Evolutionary conservation across 2,329 filamentous ascomycete species (phyloP).

Genomic region (Nectriaceae sp.): DNA sequence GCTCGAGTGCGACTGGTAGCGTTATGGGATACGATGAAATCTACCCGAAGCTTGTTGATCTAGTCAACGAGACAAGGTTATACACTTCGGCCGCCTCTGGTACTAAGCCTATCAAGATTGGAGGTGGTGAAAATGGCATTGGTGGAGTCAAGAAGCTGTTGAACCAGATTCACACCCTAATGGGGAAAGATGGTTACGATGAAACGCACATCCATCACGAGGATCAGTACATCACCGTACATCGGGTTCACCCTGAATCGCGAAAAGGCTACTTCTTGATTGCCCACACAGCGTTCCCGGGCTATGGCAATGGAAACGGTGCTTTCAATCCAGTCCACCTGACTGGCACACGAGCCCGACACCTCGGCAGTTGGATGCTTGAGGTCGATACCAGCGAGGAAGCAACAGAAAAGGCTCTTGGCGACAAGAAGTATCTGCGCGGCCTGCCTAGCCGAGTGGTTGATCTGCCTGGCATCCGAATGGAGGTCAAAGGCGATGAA

Average conservation of each 20-base stretch:
- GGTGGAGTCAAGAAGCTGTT: slow-evolving; percentile 88
- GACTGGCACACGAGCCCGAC: slow-evolving; percentile 79
- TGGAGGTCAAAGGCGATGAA: slow-evolving; percentile 72
- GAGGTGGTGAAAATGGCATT: slow-evolving; percentile 79
- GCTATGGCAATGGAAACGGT: slow-evolving; percentile 82
- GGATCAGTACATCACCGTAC: slow-evolving; percentile 93
- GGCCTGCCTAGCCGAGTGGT: slow-evolving; percentile 84
- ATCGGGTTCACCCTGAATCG: slow-evolving; percentile 88
- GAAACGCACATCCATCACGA: slow-evolving; percentile 98
- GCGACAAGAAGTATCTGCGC: slow-evolving; percentile 70
- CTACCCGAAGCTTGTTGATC: slow-evolving; percentile 88
- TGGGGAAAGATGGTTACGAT: slow-evolving; percentile 93
- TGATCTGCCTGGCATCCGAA: slow-evolving; percentile 70
- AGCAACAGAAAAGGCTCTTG: slow-evolving; percentile 62
- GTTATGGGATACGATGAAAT: slow-evolving; percentile 99
- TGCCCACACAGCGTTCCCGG: slow-evolving; percentile 93
- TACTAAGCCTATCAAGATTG: slow-evolving; percentile 58
- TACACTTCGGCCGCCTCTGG: slow-evolving; percentile 80
- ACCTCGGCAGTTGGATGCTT: slow-evolving; percentile 88
- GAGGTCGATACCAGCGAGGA: slow-evolving; percentile 81
- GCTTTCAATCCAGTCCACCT: slow-evolving; percentile 79
- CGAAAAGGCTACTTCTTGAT: slow-evolving; percentile 94
- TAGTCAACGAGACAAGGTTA: slow-evolving; percentile 83
- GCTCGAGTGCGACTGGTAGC: slow-evolving; percentile 88
- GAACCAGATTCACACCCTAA: slow-evolving; percentile 91